Evolutionary conservation across 257 asterid genomes (phyloP), one percentile per base, ranked within the genome.

Genomic region (Fraxinus anomala): DNA sequence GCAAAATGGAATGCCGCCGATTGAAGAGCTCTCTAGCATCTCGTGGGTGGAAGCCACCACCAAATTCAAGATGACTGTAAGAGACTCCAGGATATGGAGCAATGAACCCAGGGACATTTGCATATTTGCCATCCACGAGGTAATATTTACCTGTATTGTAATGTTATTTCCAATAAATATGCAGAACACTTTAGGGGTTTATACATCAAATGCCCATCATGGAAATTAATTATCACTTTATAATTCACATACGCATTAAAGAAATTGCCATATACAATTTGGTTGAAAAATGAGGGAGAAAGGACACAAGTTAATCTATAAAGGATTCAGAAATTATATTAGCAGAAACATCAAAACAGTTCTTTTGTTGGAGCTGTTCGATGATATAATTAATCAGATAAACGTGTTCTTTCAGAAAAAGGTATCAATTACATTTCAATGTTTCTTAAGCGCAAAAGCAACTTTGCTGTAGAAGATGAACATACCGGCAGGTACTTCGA

Each of bases 21-120:
- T 85, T 84, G 76, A 87, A 87, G 76, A 84, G 86, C 76, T 80
- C 78, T 28, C 81, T 72, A 36, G 88, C 83, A 76, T 87, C 86
- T 84, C 81, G 86, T 6, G 84, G 87, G 77, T 63, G 83, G 77
- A 78, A 44, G 59, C 76, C 73, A 33, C 78, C 77, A 16, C 79
- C 71, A 66, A 71, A 56, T 61, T 77, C 83, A 19, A 79, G 78
- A 37, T 68, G 75, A 23, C 39, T 68, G 21, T 75, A 81, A 3
- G 89, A 72, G 54, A 66, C 76, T 31, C 81, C 83, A 16, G 82
- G 82, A 66, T 82, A 84, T 51, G 85, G 86, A 76, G 90, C 81
- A 5, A 84, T 75, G 79, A 82, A 80, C 6, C 90, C 86, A 13
- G 86, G 88, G 39, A 80, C 47, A 68, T 75, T 86, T 59, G 79